Evolutionary conservation across 2,329 filamentous ascomycete species (phyloP), one percentile per base, ranked within the genome.

Genomic region (Ophiostoma novo-ulmi): DNA sequence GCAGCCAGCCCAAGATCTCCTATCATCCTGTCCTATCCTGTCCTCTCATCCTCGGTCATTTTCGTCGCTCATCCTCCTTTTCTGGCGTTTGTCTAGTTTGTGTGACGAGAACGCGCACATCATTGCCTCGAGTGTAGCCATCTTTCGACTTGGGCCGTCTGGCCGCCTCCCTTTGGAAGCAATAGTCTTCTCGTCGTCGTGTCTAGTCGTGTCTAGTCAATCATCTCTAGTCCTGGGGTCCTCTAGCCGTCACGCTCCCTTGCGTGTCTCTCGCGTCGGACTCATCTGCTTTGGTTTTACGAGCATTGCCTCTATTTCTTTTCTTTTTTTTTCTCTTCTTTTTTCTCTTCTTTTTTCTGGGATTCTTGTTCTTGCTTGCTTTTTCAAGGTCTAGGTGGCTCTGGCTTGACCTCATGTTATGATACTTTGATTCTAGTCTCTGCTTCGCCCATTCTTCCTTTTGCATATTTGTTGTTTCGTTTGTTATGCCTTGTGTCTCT

Each of bases 251-350:
- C 55, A 31, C 26, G 22, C 26, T 22, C 52, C 58, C 58, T 63
- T 63, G 58, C 58, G 22, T 63, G 58, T 63, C 58, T 35, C 58
- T 36, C 58, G 26, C 52, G 52, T 22, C 52, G n/a, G n/a, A 58
- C 52, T 58, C 52, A 26, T 58, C 22, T 48, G 38, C 38, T 39
- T 48, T 26, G 52, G 4, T 58, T 26, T 17, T 58, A 22, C n/a
- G 22, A 20, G 13, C 26, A 58, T 58, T 55, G 58, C 58, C 26
- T 63, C 26, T 20, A 8, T 52, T 17, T 52, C 58, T 26, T 63
- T 58, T 58, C 52, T 26, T 48, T 26, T 22, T 26, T 58, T 58
- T 31, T 5, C 11, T 22, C 14, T 41, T 41, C 39, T 41, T 41
- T 41, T 41, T 2, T 4, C 13, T 4, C 7, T 7, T 41, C 5